Evolutionary conservation across 352 stramenopile species (phyloP).

Genomic region (Phytophthora nicotianae): DNA sequence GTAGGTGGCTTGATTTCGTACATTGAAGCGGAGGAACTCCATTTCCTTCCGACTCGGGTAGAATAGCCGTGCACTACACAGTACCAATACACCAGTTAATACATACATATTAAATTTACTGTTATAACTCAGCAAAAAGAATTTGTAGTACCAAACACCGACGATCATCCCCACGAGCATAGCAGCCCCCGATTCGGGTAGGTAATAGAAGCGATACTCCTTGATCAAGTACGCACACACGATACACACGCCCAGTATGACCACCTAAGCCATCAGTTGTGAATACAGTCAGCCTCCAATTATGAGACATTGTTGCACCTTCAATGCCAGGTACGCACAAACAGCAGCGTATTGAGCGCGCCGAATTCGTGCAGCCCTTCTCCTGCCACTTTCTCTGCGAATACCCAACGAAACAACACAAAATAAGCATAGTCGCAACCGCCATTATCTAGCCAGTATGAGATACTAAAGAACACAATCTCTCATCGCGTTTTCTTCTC

Average conservation of each 20-base stretch:
- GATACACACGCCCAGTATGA: constrained; percentile 90
- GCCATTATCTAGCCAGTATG: background rate
- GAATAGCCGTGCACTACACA: constrained; percentile 73
- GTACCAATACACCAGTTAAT: background rate
- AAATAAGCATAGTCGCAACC: background rate
- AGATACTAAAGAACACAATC: background rate
- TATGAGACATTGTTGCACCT: background rate
- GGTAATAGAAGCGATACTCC: constrained; percentile 90
- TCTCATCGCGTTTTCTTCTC: background rate
- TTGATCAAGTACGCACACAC: constrained; percentile 92
- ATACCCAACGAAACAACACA: constrained; percentile 1
- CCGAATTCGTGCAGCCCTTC: constrained; percentile 86
- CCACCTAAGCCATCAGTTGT: constrained; percentile 54
- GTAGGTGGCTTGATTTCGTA: constrained; percentile 22
- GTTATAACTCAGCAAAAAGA: background rate
- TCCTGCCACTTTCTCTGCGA: constrained; percentile 62
- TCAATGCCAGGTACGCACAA: constrained; percentile 44
- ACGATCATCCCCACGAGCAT: constrained; percentile 92
- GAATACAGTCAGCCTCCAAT: background rate
- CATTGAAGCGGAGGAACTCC: constrained; percentile 91
- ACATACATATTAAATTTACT: background rate
- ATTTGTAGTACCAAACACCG: constrained; percentile 58
- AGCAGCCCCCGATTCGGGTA: constrained; percentile 89
- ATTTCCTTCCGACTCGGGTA: constrained; percentile 88
- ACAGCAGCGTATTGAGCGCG: constrained; percentile 87